Evolutionary conservation across 1,139 yeast genomes (phyloP).

Genomic region (Kodamaea sp.): DNA sequence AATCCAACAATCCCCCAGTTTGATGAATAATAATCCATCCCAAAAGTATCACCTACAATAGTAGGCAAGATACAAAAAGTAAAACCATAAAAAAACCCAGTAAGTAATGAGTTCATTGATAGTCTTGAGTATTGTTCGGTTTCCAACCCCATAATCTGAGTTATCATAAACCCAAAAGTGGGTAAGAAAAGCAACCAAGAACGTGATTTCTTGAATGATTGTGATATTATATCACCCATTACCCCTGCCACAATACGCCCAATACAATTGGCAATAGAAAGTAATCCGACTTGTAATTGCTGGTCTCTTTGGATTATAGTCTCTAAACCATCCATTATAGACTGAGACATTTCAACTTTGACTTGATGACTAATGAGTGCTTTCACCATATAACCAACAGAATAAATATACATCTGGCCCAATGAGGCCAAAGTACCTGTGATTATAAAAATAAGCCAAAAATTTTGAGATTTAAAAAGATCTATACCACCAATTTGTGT

Average conservation of each 20-base stretch:
- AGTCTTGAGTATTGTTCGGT: constrained; percentile 28
- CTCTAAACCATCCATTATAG: constrained; percentile 15
- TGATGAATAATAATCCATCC: constrained; percentile 50
- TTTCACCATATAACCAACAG: constrained; percentile 57
- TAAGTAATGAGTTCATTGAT: constrained; percentile 38
- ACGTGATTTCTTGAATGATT: constrained; percentile 40
- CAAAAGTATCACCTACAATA: constrained; percentile 56
- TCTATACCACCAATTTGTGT: constrained; percentile 17
- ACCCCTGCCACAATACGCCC: constrained; percentile 54
- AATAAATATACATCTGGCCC: constrained; percentile 62
- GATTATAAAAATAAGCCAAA: constrained; percentile 47
- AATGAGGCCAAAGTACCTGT: constrained; percentile 52
- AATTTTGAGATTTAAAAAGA: constrained; percentile 32
- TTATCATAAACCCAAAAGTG: constrained; percentile 33
- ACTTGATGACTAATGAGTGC: constrained; percentile 37
- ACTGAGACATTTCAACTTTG: constrained; percentile 1
- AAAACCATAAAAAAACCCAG: constrained; percentile 58
- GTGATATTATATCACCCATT: constrained; percentile 48
- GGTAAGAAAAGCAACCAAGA: constrained; percentile 48
- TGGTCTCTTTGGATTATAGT: constrained; percentile 45
- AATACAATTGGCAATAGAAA: constrained; percentile 51
- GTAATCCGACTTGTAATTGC: constrained; percentile 53
- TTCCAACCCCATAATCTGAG: constrained; percentile 41
- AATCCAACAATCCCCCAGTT: constrained; percentile 57
- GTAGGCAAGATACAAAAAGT: constrained; percentile 56